phyloP scores from a whole-genome alignment of 1,284 basidiomycete genomes.

The Meira nashicola region DNA sequence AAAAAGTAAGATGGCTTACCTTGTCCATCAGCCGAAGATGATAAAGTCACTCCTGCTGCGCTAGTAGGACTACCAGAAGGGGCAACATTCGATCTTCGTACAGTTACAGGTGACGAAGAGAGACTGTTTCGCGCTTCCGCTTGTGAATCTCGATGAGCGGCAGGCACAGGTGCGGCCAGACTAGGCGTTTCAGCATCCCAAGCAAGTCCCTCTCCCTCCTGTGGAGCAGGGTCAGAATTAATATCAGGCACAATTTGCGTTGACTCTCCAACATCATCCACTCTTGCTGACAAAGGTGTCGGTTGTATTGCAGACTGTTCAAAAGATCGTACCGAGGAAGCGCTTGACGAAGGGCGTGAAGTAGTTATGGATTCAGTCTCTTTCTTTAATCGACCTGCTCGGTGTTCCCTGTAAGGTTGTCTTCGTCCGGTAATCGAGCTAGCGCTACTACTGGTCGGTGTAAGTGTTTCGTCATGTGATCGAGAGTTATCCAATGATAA shows the following conservation, averaged over 20 bases:
- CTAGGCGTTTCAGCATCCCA: slow-evolving; percentile 28
- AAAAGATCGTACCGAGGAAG: slow-evolving; percentile 10
- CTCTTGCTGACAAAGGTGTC: background rate
- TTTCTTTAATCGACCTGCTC: background rate
- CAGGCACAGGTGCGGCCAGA: slow-evolving; percentile 26
- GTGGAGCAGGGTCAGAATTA: background rate
- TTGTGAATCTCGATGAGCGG: slow-evolving; percentile 3
- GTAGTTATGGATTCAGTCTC: background rate
- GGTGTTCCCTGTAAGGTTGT: background rate
- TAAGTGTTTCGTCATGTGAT: no score
- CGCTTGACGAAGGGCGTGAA: slow-evolving; percentile 9
- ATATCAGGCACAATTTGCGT: no score
- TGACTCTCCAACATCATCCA: no score
- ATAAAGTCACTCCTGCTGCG: no score
- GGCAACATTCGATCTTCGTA: no score
- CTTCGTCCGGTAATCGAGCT: background rate
- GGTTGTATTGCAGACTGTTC: background rate
- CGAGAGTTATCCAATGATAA: background rate
- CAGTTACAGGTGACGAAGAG: no score
- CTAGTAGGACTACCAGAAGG: no score
- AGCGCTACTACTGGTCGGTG: background rate
- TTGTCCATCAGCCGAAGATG: no score
- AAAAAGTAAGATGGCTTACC: no score
- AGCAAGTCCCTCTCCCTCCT: background rate
- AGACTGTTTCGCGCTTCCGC: no score